phyloP scores from a whole-genome alignment of 352 stramenopile species.

The Albugo laibachii region DNA sequence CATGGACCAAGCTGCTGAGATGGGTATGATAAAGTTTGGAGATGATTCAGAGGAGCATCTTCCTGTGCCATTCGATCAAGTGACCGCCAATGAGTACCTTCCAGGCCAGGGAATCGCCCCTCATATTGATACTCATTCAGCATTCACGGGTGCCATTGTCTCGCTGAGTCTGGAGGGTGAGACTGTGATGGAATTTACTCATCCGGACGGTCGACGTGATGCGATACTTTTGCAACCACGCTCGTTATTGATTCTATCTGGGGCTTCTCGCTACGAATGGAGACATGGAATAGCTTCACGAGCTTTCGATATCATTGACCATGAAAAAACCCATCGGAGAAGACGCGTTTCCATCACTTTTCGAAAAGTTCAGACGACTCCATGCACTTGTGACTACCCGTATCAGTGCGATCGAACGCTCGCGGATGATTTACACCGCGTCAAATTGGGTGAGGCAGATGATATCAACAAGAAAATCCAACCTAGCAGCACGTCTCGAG shows the following conservation, averaged over 20 bases:
- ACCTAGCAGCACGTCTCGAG: conserved; percentile 11
- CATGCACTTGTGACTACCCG: conserved; percentile 46
- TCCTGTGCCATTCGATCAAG: conserved; percentile 24
- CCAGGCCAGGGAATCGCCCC: conserved; percentile 74
- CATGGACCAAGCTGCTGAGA: not conserved
- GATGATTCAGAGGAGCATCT: no score
- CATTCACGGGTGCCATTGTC: conserved; percentile 65
- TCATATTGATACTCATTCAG: conserved; percentile 78
- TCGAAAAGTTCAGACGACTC: conserved; percentile 44
- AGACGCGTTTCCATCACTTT: conserved; percentile 77
- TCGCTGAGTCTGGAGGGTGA: conserved; percentile 58
- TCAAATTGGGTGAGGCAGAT: conserved; percentile 1
- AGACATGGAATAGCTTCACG: conserved; percentile 73
- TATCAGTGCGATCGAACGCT: conserved; percentile 29
- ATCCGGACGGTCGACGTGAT: conserved; percentile 34
- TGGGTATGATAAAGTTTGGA: no score
- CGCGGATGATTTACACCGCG: conserved; percentile 5
- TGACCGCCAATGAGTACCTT: conserved; percentile 81
- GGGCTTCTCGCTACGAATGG: conserved; percentile 69
- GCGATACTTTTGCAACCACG: conserved; percentile 41
- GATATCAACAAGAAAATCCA: not conserved
- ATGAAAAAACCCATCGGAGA: conserved; percentile 28
- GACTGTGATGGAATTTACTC: conserved; percentile 74
- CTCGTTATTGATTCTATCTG: conserved; percentile 70
- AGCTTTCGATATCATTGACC: conserved; percentile 72